These are phyloP conservation scores for Santalum album DNA, from an alignment of 164 flowering plant genomes.

Conservation along the genomic window DNA sequence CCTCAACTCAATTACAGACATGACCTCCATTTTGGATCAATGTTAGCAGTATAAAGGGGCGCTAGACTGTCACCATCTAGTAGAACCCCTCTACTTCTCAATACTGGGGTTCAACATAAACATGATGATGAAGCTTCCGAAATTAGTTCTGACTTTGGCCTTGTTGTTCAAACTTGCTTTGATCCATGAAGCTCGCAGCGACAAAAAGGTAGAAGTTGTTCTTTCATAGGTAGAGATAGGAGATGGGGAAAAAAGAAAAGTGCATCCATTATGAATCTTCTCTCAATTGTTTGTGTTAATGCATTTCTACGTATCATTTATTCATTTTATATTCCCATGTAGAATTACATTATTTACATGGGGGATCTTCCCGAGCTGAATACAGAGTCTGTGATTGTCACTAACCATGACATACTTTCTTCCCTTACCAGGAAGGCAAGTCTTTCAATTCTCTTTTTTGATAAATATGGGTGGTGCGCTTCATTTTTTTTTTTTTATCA, in stretches of 20 bases:
- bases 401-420: slow-evolving; percentile 34
- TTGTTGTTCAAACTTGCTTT: slow-evolving; percentile 12
- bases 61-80: too few relatives aligned
- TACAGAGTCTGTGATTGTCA: slow-evolving; percentile 24
- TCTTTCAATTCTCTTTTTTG: too few relatives aligned
- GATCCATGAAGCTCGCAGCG: slow-evolving; percentile 15
- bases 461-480: too few relatives aligned
- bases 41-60: too few relatives aligned
- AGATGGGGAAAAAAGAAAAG: too few relatives aligned
- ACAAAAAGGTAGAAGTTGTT: slow-evolving; percentile 17
- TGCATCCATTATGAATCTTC: too few relatives aligned
- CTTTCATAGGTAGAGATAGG: too few relatives aligned
- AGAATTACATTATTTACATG: slow-evolving; percentile 47
- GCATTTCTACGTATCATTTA: too few relatives aligned
- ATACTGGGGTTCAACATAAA: slow-evolving; percentile 5
- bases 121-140: slow-evolving; percentile 10
- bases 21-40: too few relatives aligned
- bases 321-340: neutral
- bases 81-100: neutral
- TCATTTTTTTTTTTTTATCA: too few relatives aligned
- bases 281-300: too few relatives aligned
- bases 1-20: too few relatives aligned
- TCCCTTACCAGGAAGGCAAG: slow-evolving; percentile 19
- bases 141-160: slow-evolving; percentile 12
- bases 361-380: slow-evolving; percentile 27